phyloP scores from a whole-genome alignment of 1,284 basidiomycete species.

The Chiua sp. region DNA sequence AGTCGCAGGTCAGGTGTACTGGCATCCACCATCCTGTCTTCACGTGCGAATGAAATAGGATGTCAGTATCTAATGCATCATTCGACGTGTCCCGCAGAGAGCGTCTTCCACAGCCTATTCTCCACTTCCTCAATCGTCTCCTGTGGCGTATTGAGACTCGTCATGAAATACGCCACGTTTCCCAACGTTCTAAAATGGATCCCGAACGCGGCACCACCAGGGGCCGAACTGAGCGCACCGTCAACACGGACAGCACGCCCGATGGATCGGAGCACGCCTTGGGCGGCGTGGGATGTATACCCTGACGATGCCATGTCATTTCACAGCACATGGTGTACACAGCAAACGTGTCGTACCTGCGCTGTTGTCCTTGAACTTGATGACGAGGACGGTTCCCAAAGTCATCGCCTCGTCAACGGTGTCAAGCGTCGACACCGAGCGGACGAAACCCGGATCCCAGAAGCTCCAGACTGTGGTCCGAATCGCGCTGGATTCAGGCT shows the following conservation, averaged over 20 bases:
- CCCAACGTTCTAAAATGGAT: slow-evolving; percentile 81
- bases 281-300: slow-evolving; percentile 79
- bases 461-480: too few species aligned
- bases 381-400: slow-evolving; percentile 80
- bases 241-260: too few species aligned
- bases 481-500: too few species aligned
- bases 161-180: too few species aligned
- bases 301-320: slow-evolving; percentile 46
- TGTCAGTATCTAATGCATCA: too few species aligned
- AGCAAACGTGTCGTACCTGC: slow-evolving; percentile 55
- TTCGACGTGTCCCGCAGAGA: too few species aligned
- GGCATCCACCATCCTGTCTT: too few species aligned
- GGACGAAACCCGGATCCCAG: slow-evolving; percentile 53
- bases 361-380: slow-evolving; percentile 47
- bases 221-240: too few species aligned
- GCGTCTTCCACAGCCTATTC: slow-evolving; percentile 47
- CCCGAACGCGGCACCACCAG: slow-evolving; percentile 61
- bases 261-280: too few species aligned
- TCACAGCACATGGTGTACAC: neutral
- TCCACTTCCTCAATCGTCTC: slow-evolving; percentile 44
- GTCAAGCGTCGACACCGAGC: slow-evolving; percentile 63
- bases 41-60: too few species aligned
- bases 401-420: too few species aligned
- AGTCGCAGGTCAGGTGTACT: too few species aligned
- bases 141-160: slow-evolving; percentile 64